Conservation (phyloP, 2,329 filamentous ascomycete species). For the Ceratocystis harringtonii region DNA sequence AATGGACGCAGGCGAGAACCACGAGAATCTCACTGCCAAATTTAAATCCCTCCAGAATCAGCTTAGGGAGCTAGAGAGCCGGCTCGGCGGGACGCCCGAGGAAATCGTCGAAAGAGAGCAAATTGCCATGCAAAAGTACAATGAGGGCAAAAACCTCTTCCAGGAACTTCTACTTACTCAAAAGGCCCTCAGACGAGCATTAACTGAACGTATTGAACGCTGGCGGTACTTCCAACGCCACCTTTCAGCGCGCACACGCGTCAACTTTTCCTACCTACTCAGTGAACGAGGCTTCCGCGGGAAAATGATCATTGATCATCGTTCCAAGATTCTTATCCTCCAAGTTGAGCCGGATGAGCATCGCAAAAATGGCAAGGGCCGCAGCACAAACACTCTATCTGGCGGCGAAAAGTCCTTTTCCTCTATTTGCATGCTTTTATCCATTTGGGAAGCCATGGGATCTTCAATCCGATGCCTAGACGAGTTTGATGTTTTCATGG, state of each 20-base stretch:
- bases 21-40: slow-evolving; percentile 38
- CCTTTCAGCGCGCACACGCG: slow-evolving; percentile 73
- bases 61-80: slow-evolving; percentile 40
- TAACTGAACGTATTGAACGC: slow-evolving; percentile 53
- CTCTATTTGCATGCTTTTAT: slow-evolving; percentile 80
- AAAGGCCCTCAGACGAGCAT: slow-evolving; percentile 38
- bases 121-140: slow-evolving; percentile 29
- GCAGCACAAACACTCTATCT: slow-evolving; percentile 81
- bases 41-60: slow-evolving; percentile 41
- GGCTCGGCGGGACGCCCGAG: slow-evolving; percentile 48
- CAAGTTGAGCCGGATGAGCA: slow-evolving; percentile 60
- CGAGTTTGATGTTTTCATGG: slow-evolving; percentile 99
- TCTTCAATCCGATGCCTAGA: slow-evolving; percentile 88
- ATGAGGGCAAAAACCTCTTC: slow-evolving; percentile 27
- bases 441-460: slow-evolving; percentile 97
- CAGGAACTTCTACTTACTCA: slow-evolving; percentile 31
- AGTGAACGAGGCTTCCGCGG: slow-evolving; percentile 83
- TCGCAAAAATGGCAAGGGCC: slow-evolving; percentile 50
- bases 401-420: slow-evolving; percentile 97
- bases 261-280: slow-evolving; percentile 76
- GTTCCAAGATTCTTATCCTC: slow-evolving; percentile 57
- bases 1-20: slow-evolving; percentile 41
- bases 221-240: slow-evolving; percentile 71
- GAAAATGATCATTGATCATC: slow-evolving; percentile 63
- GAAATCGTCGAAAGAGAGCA: slow-evolving; percentile 41